Base-by-base conservation (phyloP, 2,329 filamentous ascomycete genomes). In the Esteya vermicola region DNA sequence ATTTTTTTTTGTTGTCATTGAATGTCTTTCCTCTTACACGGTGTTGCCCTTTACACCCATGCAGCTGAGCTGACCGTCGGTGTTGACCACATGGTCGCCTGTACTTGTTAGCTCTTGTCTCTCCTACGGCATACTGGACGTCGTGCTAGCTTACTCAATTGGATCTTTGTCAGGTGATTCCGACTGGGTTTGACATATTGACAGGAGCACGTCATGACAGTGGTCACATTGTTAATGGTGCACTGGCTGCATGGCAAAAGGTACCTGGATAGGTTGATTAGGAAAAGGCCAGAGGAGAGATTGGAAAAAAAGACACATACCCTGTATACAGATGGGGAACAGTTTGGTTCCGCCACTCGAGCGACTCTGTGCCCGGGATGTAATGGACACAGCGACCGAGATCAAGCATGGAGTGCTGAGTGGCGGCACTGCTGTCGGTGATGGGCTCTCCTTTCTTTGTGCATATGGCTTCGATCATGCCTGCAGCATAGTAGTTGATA, bases 391-490 rank as follows among this genome's bases (percentile, higher is more conserved):
- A 47, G 39, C 40, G 45, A 28, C 41, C 43, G 8, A 47, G 36
- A 20, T 47, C 43, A 13, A 47, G 38, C 18, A 39, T 42, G 3
- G 41, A 42, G 33, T 45, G 43, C 25, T 40, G 43, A 7, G 43
- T 28, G 9, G 23, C 20, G 16, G 27, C 27, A 12, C 32, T n/a
- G n/a, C 25, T 8, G 21, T 7, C 4, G 27, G 26, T n/a, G 8
- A 39, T 33, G 1, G 21, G 23, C 32, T 33, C 38, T 18, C 45
- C 45, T 16, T 45, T 42, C 0, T 26, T 16, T 0, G 43, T 44
- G 36, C 45, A 47, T 22, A 39, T 39, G 25, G 45, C 45, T 38
- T 42, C 43, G 33, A 47, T 22, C 9, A 43, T 43, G 43, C 45
- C 45, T 30, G 39, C 45, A 33, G 43, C 45, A 33, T 39, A 47